Percentiles rank a stretch among this genome's conserved stretches.
Conservation (phyloP, 2,329 filamentous ascomycete species). For the Fusarium redolens region DNA sequence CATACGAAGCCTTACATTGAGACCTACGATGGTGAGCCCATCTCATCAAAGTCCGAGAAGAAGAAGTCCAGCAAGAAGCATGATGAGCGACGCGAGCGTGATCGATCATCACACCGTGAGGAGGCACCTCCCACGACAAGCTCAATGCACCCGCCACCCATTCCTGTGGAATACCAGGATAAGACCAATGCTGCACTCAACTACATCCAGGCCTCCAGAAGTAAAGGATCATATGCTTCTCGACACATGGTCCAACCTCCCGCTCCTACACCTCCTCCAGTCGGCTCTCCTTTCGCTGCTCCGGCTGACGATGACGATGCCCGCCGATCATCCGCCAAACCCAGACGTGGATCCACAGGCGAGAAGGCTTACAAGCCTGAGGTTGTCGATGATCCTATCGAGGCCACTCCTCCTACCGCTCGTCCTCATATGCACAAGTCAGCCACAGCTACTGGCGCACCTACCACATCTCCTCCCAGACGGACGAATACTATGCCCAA, state of each 20-base stretch:
- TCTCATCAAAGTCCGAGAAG: conserved; percentile 47
- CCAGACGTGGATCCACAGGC: conserved; percentile 50
- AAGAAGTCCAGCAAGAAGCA: conserved; percentile 56
- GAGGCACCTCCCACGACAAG: conserved; percentile 41
- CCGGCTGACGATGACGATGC: conserved; percentile 50
- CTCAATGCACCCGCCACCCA: conserved; percentile 36
- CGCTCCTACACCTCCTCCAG: conserved; percentile 52
- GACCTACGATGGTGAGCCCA: conserved; percentile 44
- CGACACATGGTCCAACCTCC: conserved; percentile 45
- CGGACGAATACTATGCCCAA: conserved; percentile 52
- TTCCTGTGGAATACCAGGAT: conserved; percentile 37
- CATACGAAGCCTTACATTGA: conserved; percentile 52
- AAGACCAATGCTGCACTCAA: conserved; percentile 35
- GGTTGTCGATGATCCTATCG: conserved; percentile 47
- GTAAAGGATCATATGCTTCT: conserved; percentile 43
- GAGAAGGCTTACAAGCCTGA: conserved; percentile 51
- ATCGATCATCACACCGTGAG: conserved; percentile 51
- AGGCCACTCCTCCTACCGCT: conserved; percentile 47
- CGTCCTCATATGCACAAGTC: conserved; percentile 46
- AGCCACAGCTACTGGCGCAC: conserved; percentile 40
- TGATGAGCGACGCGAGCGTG: conserved; percentile 52
- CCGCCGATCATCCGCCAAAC: conserved; percentile 49
- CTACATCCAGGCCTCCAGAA: conserved; percentile 50
- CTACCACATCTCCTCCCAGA: conserved; percentile 50
- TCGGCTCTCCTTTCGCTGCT: conserved; percentile 43